Base-by-base conservation (phyloP, 805 yeast genomes). In the Zygosaccharomyces gambellarensis region DNA sequence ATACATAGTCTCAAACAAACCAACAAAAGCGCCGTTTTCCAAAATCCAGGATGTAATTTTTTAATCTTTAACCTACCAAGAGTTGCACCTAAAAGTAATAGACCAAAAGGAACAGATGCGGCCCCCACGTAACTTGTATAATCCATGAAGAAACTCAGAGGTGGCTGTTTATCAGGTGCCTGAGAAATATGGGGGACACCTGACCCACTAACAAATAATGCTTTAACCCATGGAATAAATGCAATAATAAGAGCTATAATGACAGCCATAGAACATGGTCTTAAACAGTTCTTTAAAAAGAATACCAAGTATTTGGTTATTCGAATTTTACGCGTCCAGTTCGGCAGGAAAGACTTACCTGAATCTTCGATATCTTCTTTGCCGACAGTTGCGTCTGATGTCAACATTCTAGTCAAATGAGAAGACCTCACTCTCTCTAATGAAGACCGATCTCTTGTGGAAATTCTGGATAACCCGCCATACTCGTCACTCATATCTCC, bases 21-120 rank as follows among this genome's bases (percentile, higher is more conserved):
- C 40, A 90, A 64, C 25, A 75, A 67, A 3, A 81, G 62, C 0
- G 92, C 85, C 0, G 92, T 79, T 60, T 79, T 69, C 75, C 79
- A 73, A 57, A 87, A 83, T 1, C 92, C 92, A 11, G 73, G 71
- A 6, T 87, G 84, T 63, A 90, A 71, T 19, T 73, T 64, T 11
- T 76, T 77, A 32, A 89, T 70, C 50, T 79, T 71, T 41, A 92
- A 74, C 45, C 97, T 71, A 1, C 97, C 86, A 41, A 92, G 80
- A 5, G 97, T 90, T 3, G 92, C 96, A 1, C 99, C 99, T 23
- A 94, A 68, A 43, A 94, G 64, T 45, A 89, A 65, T 51, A 92
- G 73, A 4, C 98, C 99, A 48, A 89, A 71, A 2, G 97, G 98
- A 30, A 92, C 98, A 39, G 88, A 82, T 0, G 97, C 96, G 2